These are phyloP conservation scores for Peribolospora baueri DNA, from an alignment of 768 basidiomycete genomes.

Conservation along the genomic window DNA sequence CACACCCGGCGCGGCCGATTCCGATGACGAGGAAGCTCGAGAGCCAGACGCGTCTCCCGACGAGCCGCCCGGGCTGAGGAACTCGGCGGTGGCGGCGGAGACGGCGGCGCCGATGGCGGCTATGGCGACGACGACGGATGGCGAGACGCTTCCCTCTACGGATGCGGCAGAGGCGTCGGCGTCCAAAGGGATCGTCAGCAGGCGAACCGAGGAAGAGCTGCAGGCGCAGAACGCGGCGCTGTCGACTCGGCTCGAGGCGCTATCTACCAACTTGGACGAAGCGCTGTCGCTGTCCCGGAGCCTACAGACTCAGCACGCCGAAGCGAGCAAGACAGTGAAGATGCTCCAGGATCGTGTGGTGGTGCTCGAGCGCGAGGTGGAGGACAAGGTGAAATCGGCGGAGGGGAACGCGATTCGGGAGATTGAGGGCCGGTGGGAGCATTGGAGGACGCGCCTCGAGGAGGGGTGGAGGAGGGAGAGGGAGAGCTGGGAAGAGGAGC, in stretches of 20 bases:
- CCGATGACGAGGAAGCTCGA: conserved; percentile 10
- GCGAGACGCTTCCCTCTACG: conserved; percentile 25
- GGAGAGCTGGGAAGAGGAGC: conserved; percentile 60
- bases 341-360: conserved; percentile 16
- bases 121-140: conserved; percentile 27
- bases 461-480: conserved; percentile 52
- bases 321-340: conserved; percentile 32
- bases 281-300: conserved; percentile 47
- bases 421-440: conserved; percentile 24
- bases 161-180: conserved; percentile 11
- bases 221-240: conserved; percentile 29
- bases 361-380: conserved; percentile 16
- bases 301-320: conserved; percentile 51
- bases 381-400: conserved; percentile 8
- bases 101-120: too few species aligned
- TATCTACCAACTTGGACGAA: conserved; percentile 47
- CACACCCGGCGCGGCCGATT: neutral
- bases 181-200: conserved; percentile 1
- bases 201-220: conserved; percentile 8
- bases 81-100: conserved; percentile 16
- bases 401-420: neutral
- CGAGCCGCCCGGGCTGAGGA: too few species aligned
- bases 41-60: too few species aligned
- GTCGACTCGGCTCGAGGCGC: conserved; percentile 33
- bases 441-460: conserved; percentile 58